These are phyloP conservation scores for Beauveria varroae DNA, from an alignment of 2,329 filamentous ascomycete genomes.

Conservation along the genomic window DNA sequence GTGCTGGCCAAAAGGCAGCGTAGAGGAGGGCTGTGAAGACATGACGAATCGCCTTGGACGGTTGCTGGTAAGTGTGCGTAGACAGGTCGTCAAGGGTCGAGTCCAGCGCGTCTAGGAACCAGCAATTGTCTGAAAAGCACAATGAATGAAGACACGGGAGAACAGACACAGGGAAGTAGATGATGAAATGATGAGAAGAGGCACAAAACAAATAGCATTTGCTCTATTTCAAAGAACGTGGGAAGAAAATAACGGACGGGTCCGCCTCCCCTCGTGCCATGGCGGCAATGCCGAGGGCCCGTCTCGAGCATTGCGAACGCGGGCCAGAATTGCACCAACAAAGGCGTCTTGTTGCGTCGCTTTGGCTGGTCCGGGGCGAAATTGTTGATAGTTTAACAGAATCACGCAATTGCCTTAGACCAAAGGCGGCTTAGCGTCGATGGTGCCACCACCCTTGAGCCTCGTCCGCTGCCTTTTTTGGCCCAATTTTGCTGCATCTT, in stretches of 20 bases:
- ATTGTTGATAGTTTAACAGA: constrained; percentile 30
- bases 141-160: neutral
- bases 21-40: constrained; percentile 39
- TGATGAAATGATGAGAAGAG: neutral
- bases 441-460: constrained; percentile 12
- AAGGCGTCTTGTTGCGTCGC: constrained; percentile 3
- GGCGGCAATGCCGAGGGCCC: constrained; percentile 4
- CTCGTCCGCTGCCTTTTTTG: constrained; percentile 1
- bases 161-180: neutral
- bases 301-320: constrained; percentile 12
- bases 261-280: neutral
- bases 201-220: constrained; percentile 2
- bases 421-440: constrained; percentile 23
- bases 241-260: neutral
- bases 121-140: neutral
- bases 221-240: neutral
- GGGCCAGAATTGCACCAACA: constrained; percentile 14
- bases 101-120: neutral
- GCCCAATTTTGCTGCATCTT: neutral
- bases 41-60: constrained; percentile 15
- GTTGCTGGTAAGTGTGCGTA: neutral
- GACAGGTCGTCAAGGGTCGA: neutral
- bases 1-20: constrained; percentile 49
- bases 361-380: constrained; percentile 12
- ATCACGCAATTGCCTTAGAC: constrained; percentile 33